Base-by-base conservation (phyloP, 108 stramenopile genomes). In the Pelagomonas calceolata region DNA sequence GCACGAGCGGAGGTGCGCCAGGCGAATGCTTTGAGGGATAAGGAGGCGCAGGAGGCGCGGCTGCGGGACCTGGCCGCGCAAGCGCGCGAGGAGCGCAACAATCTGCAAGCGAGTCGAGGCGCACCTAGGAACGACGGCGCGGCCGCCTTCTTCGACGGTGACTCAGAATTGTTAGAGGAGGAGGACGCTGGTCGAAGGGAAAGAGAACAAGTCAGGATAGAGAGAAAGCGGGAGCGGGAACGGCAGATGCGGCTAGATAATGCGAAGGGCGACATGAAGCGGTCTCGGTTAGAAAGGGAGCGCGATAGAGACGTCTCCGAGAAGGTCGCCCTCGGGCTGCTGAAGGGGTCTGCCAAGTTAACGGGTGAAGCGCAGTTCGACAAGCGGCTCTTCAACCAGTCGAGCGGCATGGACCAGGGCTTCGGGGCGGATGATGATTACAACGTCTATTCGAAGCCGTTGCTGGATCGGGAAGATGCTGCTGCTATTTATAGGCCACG, bases 391-490 rank as follows among this genome's bases (percentile, higher is more conserved):
- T 99, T 96, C 84, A 95, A 95, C 76, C 94, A 96, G 77, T 83
- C 84, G 64, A 89, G 90, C 5, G 98, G 98, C 36, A 83, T 97
- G 86, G 91, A 92, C 70, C 81, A 89, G 64, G 96, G 96, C 33
- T 97, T 99, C 84, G 98, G 98, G 4, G 90, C 83, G 5, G 96
- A 96, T n/a, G 96, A 95, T 70, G 98, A 95, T 34, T 96, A 99
- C 87, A 95, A 94, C 76, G 83, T 89, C 17, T 99, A 96, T 79
- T 82, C 81, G 51, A 90, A 92, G 77, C 94, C 98, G 21, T 76
- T 96, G 81, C 93, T 97, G 78, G 92, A 90, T 78, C 80, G 92
- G 26, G 83, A 89, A 70, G 91, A 89, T 5, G 93, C 87, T 9
- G 78, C 88, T 4, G 89, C 88, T 66, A 95, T 99, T 69, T 99